Percentiles rank a stretch among this genome's conserved stretches.
Evolutionary conservation across 2,329 filamentous ascomycete species (phyloP).

Genomic region (Didymella exigua): DNA sequence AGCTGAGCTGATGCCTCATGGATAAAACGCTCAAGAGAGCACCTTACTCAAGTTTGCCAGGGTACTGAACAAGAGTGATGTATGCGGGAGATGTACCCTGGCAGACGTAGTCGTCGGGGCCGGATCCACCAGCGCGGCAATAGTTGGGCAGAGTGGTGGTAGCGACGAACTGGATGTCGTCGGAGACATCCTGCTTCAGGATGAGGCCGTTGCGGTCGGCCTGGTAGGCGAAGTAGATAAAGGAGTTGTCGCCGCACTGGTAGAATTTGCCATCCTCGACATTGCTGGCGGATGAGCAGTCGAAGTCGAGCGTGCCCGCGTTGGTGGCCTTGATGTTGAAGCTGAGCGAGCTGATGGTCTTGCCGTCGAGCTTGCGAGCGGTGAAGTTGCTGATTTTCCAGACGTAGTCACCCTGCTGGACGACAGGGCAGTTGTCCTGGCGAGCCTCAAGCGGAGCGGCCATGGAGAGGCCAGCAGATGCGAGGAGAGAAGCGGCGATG

Average conservation of each 20-base stretch:
- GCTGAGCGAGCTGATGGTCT: conserved; percentile 19
- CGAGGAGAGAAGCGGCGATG: conserved; percentile 23
- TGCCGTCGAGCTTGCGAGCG: conserved; percentile 29
- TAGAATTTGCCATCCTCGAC: conserved; percentile 22
- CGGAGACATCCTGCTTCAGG: conserved; percentile 20
- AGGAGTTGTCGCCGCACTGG: conserved; percentile 20
- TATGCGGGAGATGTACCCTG: conserved; percentile 68
- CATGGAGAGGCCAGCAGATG: conserved; percentile 17
- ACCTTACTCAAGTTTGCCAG: conserved; percentile 10
- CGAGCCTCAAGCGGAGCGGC: conserved; percentile 22
- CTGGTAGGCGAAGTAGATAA: conserved; percentile 22
- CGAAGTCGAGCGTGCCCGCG: conserved; percentile 16
- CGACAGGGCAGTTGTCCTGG: conserved; percentile 4
- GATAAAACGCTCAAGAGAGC: not conserved
- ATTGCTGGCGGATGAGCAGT: conserved; percentile 10
- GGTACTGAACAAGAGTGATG: conserved; percentile 46
- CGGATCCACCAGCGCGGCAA: conserved; percentile 24
- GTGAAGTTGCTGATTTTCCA: conserved; percentile 29
- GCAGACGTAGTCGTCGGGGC: conserved; percentile 69
- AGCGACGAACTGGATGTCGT: conserved; percentile 16
- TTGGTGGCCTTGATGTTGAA: conserved; percentile 29
- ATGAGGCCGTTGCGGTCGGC: conserved; percentile 20
- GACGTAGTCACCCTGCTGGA: conserved; percentile 23
- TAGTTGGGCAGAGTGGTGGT: conserved; percentile 21
- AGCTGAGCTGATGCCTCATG: not conserved